phyloP scores from a whole-genome alignment of 495 filamentous ascomycete species.

The Tuber umbilicatum region DNA sequence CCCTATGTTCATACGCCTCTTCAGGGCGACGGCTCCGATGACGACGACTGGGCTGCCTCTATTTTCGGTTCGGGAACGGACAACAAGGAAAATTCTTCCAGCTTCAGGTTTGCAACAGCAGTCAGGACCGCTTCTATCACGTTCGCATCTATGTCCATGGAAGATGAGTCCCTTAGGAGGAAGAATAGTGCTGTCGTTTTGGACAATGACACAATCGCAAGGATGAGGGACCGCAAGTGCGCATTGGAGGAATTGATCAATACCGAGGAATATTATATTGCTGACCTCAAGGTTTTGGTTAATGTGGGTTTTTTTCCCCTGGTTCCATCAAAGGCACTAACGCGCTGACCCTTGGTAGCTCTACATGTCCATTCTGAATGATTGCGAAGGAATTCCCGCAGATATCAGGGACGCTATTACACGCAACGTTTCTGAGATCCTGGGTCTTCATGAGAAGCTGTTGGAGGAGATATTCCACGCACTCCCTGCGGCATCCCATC shows the following conservation, averaged over 20 bases:
- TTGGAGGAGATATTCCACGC: conserved; percentile 58
- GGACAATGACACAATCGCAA: conserved; percentile 63
- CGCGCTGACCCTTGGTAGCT: conserved; percentile 27
- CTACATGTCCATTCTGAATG: conserved; percentile 51
- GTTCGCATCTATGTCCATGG: conserved; percentile 59
- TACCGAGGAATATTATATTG: conserved; percentile 84
- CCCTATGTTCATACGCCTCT: conserved; percentile 34
- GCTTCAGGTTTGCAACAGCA: conserved; percentile 64
- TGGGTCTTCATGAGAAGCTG: conserved; percentile 64
- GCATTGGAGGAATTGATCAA: conserved; percentile 75
- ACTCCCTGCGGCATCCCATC: conserved; percentile 50
- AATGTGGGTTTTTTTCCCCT: conserved; percentile 58
- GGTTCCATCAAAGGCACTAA: conserved; percentile 10
- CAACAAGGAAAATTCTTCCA: conserved; percentile 63
- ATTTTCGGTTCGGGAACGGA: conserved; percentile 31
- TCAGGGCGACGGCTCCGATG: conserved; percentile 15
- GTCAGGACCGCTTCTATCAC: conserved; percentile 73
- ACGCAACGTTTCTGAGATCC: conserved; percentile 60
- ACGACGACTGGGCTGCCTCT: conserved; percentile 10
- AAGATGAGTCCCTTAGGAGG: conserved; percentile 49
- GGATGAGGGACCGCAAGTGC: conserved; percentile 65
- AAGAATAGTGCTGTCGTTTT: conserved; percentile 55
- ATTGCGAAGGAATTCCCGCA: conserved; percentile 43
- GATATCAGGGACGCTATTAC: conserved; percentile 58
- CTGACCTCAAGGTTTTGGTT: conserved; percentile 74